Base-by-base conservation (phyloP, 192 early-diverging fungal species). In the Podila verticillata region DNA sequence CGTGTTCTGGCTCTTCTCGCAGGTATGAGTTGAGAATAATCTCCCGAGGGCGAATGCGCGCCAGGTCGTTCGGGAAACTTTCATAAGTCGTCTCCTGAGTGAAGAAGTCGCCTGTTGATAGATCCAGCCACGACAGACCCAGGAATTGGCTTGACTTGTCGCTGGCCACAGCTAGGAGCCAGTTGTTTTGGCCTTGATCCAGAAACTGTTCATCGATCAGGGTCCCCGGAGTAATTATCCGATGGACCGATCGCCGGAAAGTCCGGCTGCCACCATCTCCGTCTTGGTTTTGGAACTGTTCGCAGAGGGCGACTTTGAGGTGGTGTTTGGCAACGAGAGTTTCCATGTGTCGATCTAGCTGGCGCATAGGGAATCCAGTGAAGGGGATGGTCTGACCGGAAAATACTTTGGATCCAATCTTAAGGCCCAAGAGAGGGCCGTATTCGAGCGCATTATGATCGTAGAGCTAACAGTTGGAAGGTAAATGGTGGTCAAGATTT, bases 41-140 rank as follows among this genome's bases (percentile, higher is more conserved):
- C 82, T 99, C 97, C 15, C 86, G 84, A 0, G 97, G 97, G 19
- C 91, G 87, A 59, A 99, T 96, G 57, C 95, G 91, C 7, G 91
- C 87, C 34, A 99, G 51, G 66, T 96, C 93, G 9, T 91, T 85
- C 9, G 80, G 67, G 19, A 99, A 85, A 0, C 70, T 66, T 0
- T 70, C 70, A 6, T 84, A 48, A 0, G 72, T 81, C 3, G 90
- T 87, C 10, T 87, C 72, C 69, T 91, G 84, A 13, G 94, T 88
- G 68, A 90, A 87, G 61, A 97, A 97, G 44, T 96, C 95, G 22
- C 97, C 97, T 0, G 95, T 96, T 0, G 93, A 93, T 44, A 99
- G 71, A 86, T 99, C 97, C 4, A 93, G 75, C 97, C 97, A 99
- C 0, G 97, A 89, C 29, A 99, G 78, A 3, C 94, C 93, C 26